phyloP scores from a whole-genome alignment of 805 yeast species.

The Helenozyma baotianmanensis region DNA sequence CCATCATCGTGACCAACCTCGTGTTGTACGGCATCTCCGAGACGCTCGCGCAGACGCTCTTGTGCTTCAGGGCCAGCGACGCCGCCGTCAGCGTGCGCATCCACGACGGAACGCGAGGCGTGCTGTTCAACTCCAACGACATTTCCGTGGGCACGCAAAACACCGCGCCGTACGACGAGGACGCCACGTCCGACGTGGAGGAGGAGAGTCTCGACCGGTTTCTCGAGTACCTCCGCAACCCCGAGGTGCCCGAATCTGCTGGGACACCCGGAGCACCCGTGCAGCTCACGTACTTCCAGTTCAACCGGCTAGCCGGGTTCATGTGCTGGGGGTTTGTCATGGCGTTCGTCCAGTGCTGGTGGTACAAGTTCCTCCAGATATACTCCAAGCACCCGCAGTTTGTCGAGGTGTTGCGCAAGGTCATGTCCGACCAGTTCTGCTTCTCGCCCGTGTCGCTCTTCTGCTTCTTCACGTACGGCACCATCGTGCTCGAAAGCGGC shows the following conservation, averaged over 20 bases:
- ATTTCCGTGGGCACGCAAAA: not conserved
- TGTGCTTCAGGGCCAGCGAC: slow-evolving; percentile 18
- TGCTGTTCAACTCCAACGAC: slow-evolving; percentile 21
- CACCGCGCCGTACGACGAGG: not conserved
- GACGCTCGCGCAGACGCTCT: slow-evolving; percentile 75
- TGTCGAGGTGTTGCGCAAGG: slow-evolving; percentile 80
- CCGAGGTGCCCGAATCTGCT: slow-evolving; percentile 13
- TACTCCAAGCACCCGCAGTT: slow-evolving; percentile 80
- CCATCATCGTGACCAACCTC: slow-evolving; percentile 75
- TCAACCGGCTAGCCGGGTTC: slow-evolving; percentile 70
- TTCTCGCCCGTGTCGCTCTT: slow-evolving; percentile 84
- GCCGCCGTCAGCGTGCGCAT: slow-evolving; percentile 16
- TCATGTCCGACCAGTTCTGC: slow-evolving; percentile 81
- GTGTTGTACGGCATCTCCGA: slow-evolving; percentile 89
- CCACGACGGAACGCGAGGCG: slow-evolving; percentile 7
- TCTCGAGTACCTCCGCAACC: slow-evolving; percentile 31
- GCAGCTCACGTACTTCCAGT: slow-evolving; percentile 49
- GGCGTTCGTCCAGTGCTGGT: slow-evolving; percentile 78
- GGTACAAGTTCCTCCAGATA: slow-evolving; percentile 84
- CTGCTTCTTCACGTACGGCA: slow-evolving; percentile 78
- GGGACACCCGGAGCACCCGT: slow-evolving; percentile 6
- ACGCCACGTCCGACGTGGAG: slow-evolving; percentile 16
- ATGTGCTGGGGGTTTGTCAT: slow-evolving; percentile 83
- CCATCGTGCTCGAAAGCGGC: slow-evolving; percentile 74
- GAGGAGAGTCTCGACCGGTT: slow-evolving; percentile 28